phyloP scores from a whole-genome alignment of 805 yeast genomes.

The Teunomyces stri region DNA sequence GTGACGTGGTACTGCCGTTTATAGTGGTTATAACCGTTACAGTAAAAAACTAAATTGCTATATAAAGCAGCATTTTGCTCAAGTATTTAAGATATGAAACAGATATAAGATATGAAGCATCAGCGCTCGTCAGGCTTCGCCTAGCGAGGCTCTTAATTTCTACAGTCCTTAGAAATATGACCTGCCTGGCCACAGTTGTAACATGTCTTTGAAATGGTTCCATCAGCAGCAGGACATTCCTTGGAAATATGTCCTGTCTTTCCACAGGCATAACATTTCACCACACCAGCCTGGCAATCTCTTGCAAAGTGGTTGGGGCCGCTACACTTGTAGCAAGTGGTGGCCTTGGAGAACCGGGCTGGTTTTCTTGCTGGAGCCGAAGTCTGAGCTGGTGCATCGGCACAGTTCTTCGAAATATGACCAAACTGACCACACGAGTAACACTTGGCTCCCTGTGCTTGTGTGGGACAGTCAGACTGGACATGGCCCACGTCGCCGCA shows the following conservation, averaged over 20 bases:
- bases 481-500: slow-evolving; percentile 92
- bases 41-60: background rate
- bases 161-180: slow-evolving; percentile 82
- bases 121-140: no score
- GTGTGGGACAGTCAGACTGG: slow-evolving; percentile 76
- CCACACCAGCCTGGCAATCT: slow-evolving; percentile 71
- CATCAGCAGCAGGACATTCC: slow-evolving; percentile 63
- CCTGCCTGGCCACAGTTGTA: slow-evolving; percentile 78
- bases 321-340: slow-evolving; percentile 86
- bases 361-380: slow-evolving; percentile 19
- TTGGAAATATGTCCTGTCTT: slow-evolving; percentile 84
- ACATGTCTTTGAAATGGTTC: slow-evolving; percentile 53
- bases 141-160: slow-evolving; percentile 4
- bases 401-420: slow-evolving; percentile 78
- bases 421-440: slow-evolving; percentile 77
- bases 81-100: background rate
- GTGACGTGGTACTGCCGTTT: background rate
- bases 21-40: background rate
- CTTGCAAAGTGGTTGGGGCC: slow-evolving; percentile 92
- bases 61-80: no score
- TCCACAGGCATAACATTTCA: slow-evolving; percentile 92
- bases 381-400: slow-evolving; percentile 21
- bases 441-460: slow-evolving; percentile 69
- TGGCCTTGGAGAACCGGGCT: slow-evolving; percentile 24
- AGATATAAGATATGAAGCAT: no score